A percentile compares a stretch with the other conserved stretches of the same genome.
phyloP scores from a whole-genome alignment of 352 stramenopile genomes.

The Phytophthora boehmeriae region DNA sequence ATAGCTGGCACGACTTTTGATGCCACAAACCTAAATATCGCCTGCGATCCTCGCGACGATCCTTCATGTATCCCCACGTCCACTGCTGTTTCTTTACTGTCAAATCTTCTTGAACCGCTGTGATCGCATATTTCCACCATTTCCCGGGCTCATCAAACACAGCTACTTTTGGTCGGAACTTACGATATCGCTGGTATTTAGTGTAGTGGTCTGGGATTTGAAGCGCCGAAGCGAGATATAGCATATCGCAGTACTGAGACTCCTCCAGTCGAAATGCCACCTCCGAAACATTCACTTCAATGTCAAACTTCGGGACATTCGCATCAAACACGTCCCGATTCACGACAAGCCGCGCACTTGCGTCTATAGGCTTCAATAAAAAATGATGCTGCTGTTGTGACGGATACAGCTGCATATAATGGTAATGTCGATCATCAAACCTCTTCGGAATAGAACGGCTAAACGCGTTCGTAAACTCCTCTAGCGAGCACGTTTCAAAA shows the following conservation, averaged over 20 bases:
- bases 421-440: conserved; percentile 70
- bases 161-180: conserved; percentile 55
- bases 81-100: conserved; percentile 69
- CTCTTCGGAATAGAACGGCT: conserved; percentile 83
- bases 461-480: conserved; percentile 81
- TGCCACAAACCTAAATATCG: conserved; percentile 78
- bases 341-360: conserved; percentile 77
- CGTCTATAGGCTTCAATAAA: conserved; percentile 83
- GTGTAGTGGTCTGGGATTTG: conserved; percentile 75
- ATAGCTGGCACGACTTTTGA: conserved; percentile 33
- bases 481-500: conserved; percentile 72
- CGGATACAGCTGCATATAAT: conserved; percentile 78
- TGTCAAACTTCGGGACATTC: conserved; percentile 80
- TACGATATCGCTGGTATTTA: conserved; percentile 82
- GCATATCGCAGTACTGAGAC: conserved; percentile 86
- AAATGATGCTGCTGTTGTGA: conserved; percentile 84
- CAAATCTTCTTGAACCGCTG: conserved; percentile 61
- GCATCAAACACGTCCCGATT: conserved; percentile 83
- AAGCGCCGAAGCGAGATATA: conserved; percentile 78
- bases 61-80: conserved; percentile 85
- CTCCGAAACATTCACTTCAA: conserved; percentile 80
- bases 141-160: conserved; percentile 62
- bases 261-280: conserved; percentile 86
- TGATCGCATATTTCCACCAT: conserved; percentile 88
- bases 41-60: conserved; percentile 80